Evolutionary conservation across 345 rosid species (phyloP), one percentile per base, ranked within the genome.

Genomic region (Camelina neglecta): DNA sequence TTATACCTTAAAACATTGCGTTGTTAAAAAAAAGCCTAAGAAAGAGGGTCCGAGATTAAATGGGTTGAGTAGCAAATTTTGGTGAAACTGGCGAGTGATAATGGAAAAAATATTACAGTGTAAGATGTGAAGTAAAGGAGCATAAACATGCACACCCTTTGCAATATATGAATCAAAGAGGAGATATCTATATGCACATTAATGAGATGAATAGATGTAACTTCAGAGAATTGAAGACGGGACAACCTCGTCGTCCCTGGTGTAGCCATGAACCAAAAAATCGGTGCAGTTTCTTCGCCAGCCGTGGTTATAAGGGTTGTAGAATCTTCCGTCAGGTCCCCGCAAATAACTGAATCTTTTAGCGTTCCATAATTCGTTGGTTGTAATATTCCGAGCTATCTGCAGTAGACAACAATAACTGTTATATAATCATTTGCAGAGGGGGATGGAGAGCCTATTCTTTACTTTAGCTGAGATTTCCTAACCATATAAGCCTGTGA

Each of bases 221-320:
- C 81, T n/a, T 71, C 47, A 77, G 72, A 84, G 89, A 36, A 89
- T 69, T 7, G 91, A 89, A 71, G 90, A 87, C 80, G 90, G 86
- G 45, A 88, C 93, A 75, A 94, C 83, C 78, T 85, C 93, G 15
- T 88, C 86, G 59, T 93, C 97, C 49, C 83, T 80, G 20, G 95
- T 90, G 72, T 88, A 75, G 53, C 98, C 98, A 29, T 74, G 79
- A 60, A 86, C 79, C 58, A 92, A 72, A 82, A 95, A 90, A 83
- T 95, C 97, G 2, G 85, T 20, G 76, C 99, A 95, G 69, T 95
- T 95, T 81, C 88, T 92, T 82, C 42, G 82, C 79, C 91, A 92
- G 5, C 99, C 99, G 49, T 86, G 97, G 82, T 92, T 92, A 69
- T 95, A 95, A 39, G 99, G 98, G 74, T 95, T 95, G 71, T 84